A percentile compares a stretch with the other conserved stretches of the same genome.
Evolutionary conservation across 441 rosid genomes (phyloP).

Genomic region (Gossypium davidsonii): DNA sequence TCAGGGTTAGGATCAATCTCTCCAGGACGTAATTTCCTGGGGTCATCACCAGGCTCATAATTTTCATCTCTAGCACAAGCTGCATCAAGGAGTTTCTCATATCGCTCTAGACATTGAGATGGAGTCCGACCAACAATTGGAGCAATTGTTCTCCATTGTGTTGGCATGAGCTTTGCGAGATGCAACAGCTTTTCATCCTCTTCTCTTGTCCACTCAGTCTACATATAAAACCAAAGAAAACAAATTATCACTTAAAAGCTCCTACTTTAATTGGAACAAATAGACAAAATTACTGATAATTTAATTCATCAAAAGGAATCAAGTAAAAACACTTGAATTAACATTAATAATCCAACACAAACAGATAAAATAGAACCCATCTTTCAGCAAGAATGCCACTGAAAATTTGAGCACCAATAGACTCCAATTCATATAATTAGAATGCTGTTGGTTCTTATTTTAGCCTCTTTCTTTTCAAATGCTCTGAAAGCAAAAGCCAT

Average conservation of each 20-base stretch:
- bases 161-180: constrained; percentile 95
- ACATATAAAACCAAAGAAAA: constrained; percentile 16
- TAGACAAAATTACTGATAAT: background rate
- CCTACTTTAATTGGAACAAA: background rate
- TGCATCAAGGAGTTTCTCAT: constrained; percentile 93
- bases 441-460: background rate
- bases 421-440: background rate
- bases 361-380: background rate
- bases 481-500: background rate
- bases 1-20: constrained; percentile 97
- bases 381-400: background rate
- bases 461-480: background rate
- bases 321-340: background rate
- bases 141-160: constrained; percentile 97
- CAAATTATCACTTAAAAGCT: constrained; percentile 13
- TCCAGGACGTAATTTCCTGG: constrained; percentile 87
- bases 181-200: constrained; percentile 98
- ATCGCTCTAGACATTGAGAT: constrained; percentile 93
- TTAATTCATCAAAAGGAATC: background rate
- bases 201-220: constrained; percentile 99
- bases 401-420: background rate
- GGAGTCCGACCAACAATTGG: constrained; percentile 99
- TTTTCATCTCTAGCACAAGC: constrained; percentile 95
- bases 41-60: constrained; percentile 89
- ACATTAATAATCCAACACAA: background rate